phyloP scores from a whole-genome alignment of 495 filamentous ascomycete species.

The Daldinia grandis region DNA sequence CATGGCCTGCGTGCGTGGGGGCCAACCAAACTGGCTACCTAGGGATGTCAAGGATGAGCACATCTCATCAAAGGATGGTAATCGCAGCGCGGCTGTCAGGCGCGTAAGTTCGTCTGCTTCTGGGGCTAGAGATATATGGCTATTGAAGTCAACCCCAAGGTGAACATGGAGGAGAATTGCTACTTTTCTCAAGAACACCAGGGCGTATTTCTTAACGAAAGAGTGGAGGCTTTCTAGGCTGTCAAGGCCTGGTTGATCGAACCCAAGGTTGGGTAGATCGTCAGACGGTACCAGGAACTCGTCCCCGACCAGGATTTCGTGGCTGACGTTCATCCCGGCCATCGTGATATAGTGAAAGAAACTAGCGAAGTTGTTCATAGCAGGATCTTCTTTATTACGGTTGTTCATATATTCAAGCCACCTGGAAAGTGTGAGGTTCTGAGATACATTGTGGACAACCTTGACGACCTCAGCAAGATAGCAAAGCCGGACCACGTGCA shows the following conservation, averaged over 20 bases:
- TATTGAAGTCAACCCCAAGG: slow-evolving; percentile 87
- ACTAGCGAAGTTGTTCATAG: slow-evolving; percentile 53
- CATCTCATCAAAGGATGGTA: slow-evolving; percentile 84
- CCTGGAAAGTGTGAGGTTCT: slow-evolving; percentile 51
- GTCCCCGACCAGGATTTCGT: background rate
- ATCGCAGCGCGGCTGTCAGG: slow-evolving; percentile 73
- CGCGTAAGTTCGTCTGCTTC: slow-evolving; percentile 83
- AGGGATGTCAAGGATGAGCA: slow-evolving; percentile 61
- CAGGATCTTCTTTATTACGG: slow-evolving; percentile 46
- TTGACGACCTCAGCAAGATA: slow-evolving; percentile 92
- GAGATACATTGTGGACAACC: slow-evolving; percentile 64
- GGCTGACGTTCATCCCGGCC: slow-evolving; percentile 42
- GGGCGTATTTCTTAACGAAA: slow-evolving; percentile 77
- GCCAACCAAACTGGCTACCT: slow-evolving; percentile 51
- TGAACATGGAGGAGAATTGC: slow-evolving; percentile 85
- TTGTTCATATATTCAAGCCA: slow-evolving; percentile 52
- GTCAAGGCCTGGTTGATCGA: slow-evolving; percentile 54
- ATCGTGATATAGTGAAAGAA: slow-evolving; percentile 52
- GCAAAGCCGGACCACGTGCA: slow-evolving; percentile 86
- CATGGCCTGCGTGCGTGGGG: slow-evolving; percentile 45
- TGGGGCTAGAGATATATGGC: slow-evolving; percentile 68
- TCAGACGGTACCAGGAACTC: background rate
- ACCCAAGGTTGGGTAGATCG: slow-evolving; percentile 47
- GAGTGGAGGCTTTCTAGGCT: slow-evolving; percentile 53
- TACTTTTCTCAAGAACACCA: slow-evolving; percentile 89